Percentiles rank a stretch among this genome's conserved stretches.
These are phyloP conservation scores for Solanum microdontum DNA, from an alignment of 257 asterid species.

Conservation along the genomic window DNA sequence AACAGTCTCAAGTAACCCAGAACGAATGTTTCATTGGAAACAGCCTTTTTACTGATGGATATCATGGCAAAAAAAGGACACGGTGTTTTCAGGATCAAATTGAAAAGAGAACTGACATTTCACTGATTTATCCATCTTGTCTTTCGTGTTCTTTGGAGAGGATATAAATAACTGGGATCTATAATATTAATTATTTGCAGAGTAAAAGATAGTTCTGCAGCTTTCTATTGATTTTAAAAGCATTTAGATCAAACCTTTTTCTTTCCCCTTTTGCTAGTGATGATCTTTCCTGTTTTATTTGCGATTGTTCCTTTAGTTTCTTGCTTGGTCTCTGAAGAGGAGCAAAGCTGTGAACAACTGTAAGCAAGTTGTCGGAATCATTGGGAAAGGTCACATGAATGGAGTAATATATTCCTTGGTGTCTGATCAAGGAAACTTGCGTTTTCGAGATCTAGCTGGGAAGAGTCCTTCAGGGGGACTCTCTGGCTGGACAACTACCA, in stretches of 20 bases:
- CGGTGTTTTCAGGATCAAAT: background rate
- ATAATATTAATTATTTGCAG: background rate
- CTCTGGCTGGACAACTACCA: constrained; percentile 31
- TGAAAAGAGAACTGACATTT: background rate
- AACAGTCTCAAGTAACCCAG: background rate
- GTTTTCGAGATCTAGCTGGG: constrained; percentile 72
- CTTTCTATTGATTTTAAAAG: background rate
- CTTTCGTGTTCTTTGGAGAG: background rate
- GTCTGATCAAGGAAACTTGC: constrained; percentile 71
- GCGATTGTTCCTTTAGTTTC: constrained; percentile 28
- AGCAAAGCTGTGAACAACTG: constrained; percentile 88
- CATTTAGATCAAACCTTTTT: background rate
- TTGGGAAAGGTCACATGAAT: constrained; percentile 87
- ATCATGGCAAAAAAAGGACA: background rate
- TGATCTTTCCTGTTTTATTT: background rate
- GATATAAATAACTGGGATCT: background rate
- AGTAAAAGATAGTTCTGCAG: too few species aligned
- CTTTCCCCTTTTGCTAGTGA: background rate
- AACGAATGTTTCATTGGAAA: background rate
- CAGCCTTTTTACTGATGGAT: background rate
- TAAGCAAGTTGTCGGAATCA: constrained; percentile 69
- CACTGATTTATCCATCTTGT: background rate
- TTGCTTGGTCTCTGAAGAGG: constrained; percentile 91
- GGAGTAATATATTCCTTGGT: constrained; percentile 74
- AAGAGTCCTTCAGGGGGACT: constrained; percentile 23